phyloP scores from a whole-genome alignment of 495 filamentous ascomycete genomes.

The Achaetomiella virescens region DNA sequence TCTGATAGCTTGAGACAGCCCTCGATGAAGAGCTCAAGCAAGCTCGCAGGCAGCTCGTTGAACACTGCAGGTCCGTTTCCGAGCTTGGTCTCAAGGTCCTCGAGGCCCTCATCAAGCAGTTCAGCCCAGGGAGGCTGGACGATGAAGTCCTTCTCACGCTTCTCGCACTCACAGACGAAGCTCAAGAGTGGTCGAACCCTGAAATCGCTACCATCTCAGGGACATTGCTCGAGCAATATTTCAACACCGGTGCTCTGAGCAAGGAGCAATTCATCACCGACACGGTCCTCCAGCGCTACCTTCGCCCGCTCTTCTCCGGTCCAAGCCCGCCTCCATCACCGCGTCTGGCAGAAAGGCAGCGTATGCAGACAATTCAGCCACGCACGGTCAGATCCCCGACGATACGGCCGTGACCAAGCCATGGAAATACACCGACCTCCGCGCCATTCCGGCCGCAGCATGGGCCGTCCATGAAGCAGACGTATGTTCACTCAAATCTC shows the following conservation, averaged over 20 bases:
- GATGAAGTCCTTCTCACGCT: constrained; percentile 27
- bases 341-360: constrained; percentile 53
- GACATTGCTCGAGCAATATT: constrained; percentile 38
- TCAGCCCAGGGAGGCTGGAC: background rate
- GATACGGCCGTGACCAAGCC: constrained; percentile 55
- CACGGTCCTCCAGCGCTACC: constrained; percentile 43
- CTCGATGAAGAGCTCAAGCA: constrained; percentile 1
- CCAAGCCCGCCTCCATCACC: constrained; percentile 58
- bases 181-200: constrained; percentile 51
- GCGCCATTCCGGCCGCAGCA: constrained; percentile 55
- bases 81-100: constrained; percentile 9
- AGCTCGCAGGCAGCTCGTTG: background rate
- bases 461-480: constrained; percentile 56
- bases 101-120: constrained; percentile 4
- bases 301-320: constrained; percentile 67
- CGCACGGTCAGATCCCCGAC: constrained; percentile 36
- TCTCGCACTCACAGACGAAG: constrained; percentile 41
- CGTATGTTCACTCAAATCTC: constrained; percentile 26
- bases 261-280: constrained; percentile 44
- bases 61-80: constrained; percentile 7
- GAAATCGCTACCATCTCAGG: constrained; percentile 28
- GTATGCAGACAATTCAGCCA: constrained; percentile 34
- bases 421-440: constrained; percentile 64
- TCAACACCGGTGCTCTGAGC: constrained; percentile 9
- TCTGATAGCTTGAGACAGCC: background rate